Percentiles rank a stretch among this genome's conserved stretches.
phyloP scores from a whole-genome alignment of 169 alveolate genomes.

The Eimeria falciformis region DNA sequence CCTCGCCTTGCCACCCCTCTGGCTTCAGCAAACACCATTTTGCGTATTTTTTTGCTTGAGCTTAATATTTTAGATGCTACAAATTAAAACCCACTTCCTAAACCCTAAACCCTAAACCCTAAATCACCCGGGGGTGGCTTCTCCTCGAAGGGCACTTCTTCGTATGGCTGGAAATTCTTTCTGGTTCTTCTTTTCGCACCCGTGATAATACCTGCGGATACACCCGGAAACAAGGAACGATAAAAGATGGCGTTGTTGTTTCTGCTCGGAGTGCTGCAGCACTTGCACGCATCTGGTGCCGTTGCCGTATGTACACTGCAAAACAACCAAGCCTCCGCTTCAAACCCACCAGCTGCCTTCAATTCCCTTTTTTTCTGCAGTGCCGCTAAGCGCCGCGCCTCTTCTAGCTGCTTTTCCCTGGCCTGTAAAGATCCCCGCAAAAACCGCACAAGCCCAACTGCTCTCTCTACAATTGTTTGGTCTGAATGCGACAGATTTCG shows the following conservation, averaged over 20 bases:
- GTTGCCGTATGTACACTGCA: neutral
- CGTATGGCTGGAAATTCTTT: constrained; percentile 71
- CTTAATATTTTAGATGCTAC: too few species aligned
- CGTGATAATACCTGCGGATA: constrained; percentile 52
- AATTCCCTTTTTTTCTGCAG: constrained; percentile 98
- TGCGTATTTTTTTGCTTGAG: too few species aligned
- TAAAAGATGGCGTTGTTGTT: constrained; percentile 34
- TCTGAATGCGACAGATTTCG: too few species aligned
- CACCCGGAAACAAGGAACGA: neutral
- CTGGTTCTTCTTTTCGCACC: constrained; percentile 68
- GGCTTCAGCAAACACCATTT: too few species aligned
- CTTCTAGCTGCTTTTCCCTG: constrained; percentile 96
- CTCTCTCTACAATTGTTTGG: neutral
- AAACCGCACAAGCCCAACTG: neutral
- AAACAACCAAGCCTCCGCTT: neutral
- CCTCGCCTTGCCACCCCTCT: too few species aligned
- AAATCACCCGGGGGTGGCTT: constrained; percentile 74
- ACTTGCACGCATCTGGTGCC: neutral
- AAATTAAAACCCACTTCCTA: too few species aligned
- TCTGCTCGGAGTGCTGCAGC: neutral
- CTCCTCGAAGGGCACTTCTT: constrained; percentile 74
- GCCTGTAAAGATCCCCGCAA: constrained; percentile 82
- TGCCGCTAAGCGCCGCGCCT: constrained; percentile 96
- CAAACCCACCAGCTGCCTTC: constrained; percentile 96
- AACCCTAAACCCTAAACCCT: neutral